These are phyloP conservation scores for Fraxinus platypoda DNA, from an alignment of 305 asterid genomes.

Conservation along the genomic window DNA sequence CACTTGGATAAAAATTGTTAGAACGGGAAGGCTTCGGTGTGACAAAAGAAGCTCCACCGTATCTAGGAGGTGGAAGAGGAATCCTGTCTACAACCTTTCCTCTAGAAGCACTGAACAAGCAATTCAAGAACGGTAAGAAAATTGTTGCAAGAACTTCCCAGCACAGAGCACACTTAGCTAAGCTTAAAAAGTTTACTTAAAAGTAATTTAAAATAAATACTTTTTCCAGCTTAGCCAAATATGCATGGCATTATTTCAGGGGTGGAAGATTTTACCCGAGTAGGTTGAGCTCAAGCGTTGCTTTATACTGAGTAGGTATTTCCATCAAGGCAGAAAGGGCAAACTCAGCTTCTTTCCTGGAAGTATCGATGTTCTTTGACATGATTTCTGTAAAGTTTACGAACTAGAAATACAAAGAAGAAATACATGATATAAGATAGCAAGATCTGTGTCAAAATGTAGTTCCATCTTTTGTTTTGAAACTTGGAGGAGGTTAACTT, in stretches of 20 bases:
- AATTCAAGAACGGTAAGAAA: conserved; percentile 20
- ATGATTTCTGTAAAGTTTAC: conserved; percentile 91
- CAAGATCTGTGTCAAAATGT: not conserved
- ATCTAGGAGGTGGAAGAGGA: conserved; percentile 81
- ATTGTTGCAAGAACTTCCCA: not conserved
- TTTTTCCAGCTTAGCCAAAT: not conserved
- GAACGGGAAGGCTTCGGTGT: conserved; percentile 56
- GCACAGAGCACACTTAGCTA: not conserved
- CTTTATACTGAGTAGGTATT: conserved; percentile 90
- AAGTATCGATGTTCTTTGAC: conserved; percentile 60
- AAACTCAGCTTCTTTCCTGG: conserved; percentile 90
- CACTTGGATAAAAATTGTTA: conserved; percentile 57
- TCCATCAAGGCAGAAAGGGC: conserved; percentile 93
- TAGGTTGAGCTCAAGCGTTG: conserved; percentile 83
- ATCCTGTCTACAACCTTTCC: conserved; percentile 72
- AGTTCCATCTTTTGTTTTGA: not conserved
- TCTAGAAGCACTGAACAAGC: conserved; percentile 55
- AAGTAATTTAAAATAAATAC: too few relatives aligned
- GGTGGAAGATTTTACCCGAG: conserved; percentile 57
- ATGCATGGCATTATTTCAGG: not conserved
- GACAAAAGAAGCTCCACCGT: conserved; percentile 58
- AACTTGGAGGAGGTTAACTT: conserved; percentile 28
- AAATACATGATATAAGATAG: conserved; percentile 4
- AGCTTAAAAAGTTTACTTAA: not conserved
- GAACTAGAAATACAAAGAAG: conserved; percentile 49